phyloP scores from a whole-genome alignment of 129 eudicot genomes.

The Flaveria ramosissima region DNA sequence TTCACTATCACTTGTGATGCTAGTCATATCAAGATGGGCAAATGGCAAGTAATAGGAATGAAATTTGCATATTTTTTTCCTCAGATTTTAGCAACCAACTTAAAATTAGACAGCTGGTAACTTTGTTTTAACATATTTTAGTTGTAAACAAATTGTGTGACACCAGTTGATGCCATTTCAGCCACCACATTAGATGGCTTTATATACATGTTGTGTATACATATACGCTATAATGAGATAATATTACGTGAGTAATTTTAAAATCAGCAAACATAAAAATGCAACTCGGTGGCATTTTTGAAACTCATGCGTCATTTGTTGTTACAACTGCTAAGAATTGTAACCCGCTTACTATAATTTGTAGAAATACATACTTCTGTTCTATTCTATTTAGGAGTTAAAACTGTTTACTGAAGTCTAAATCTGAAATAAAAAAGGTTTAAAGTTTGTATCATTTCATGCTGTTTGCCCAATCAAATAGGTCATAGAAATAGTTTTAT shows the following conservation, averaged over 20 bases:
- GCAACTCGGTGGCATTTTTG: too few species aligned
- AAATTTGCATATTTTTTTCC: background rate
- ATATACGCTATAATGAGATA: background rate
- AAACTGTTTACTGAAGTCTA: background rate
- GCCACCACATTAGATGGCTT: background rate
- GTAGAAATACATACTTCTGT: background rate
- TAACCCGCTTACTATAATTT: background rate
- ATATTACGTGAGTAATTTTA: background rate
- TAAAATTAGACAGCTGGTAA: background rate
- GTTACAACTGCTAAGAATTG: background rate
- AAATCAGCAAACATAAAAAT: background rate
- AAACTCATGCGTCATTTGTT: background rate
- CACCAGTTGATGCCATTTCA: background rate
- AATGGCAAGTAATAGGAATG: background rate
- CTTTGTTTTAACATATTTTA: background rate
- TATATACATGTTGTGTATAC: background rate
- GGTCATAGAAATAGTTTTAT: background rate
- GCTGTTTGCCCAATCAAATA: background rate
- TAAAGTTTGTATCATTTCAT: background rate
- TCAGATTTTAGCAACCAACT: background rate
- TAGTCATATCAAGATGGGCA: slow-evolving; percentile 11
- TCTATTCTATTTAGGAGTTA: background rate
- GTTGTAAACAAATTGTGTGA: background rate
- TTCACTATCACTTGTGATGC: background rate
- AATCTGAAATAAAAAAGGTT: background rate